A percentile compares a stretch with the other conserved stretches of the same genome.
These are phyloP conservation scores for Skeletonema tropicum DNA, from an alignment of 108 stramenopile species.

Conservation along the genomic window DNA sequence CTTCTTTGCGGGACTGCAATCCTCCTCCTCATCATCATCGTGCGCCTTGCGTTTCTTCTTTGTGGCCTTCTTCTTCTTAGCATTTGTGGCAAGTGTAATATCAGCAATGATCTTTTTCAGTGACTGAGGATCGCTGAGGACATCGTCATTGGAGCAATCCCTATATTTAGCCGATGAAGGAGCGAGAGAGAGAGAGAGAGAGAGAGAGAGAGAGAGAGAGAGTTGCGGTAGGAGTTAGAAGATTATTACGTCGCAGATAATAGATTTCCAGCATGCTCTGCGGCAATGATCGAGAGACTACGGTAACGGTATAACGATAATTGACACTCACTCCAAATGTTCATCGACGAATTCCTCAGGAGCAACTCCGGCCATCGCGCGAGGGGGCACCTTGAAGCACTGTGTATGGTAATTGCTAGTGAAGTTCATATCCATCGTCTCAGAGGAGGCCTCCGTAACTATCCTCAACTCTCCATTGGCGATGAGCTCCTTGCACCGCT, in stretches of 20 bases:
- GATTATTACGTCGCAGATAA: background rate
- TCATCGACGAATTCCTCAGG: background rate
- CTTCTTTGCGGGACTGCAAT: background rate
- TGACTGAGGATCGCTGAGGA: background rate
- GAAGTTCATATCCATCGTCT: background rate
- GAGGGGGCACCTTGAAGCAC: conserved; percentile 10
- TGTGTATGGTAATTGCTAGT: background rate
- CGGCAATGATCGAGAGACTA: background rate
- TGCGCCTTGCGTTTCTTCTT: conserved; percentile 5
- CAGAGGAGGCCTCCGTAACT: background rate
- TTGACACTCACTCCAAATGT: conserved; percentile 7
- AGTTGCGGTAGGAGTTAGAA: background rate
- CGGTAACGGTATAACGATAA: background rate
- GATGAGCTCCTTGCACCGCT: conserved; percentile 69
- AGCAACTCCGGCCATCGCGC: background rate
- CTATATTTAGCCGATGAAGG: background rate
- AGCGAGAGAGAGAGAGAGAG: background rate
- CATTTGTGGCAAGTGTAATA: conserved; percentile 2
- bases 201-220: no score
- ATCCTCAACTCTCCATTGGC: conserved; percentile 59
- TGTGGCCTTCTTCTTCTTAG: conserved; percentile 2
- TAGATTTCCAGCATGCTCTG: background rate
- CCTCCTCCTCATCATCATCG: background rate
- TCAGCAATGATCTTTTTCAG: background rate
- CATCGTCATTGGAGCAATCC: conserved; percentile 1